phyloP scores from a whole-genome alignment of 345 rosid species.

The Eucalyptus leucophloia region DNA sequence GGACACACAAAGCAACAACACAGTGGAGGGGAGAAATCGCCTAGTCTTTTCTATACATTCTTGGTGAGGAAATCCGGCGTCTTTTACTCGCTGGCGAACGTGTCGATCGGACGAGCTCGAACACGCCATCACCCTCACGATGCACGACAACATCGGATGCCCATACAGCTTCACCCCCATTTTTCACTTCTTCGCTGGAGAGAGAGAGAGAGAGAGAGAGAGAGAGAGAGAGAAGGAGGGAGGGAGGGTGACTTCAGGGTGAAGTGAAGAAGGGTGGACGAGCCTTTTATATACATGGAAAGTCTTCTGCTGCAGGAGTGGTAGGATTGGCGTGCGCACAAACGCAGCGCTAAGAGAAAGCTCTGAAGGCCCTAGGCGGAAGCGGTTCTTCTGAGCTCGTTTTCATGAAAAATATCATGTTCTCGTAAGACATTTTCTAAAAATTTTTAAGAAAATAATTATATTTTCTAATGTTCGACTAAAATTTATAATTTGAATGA shows the following conservation, averaged over 20 bases:
- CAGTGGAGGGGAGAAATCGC: neutral
- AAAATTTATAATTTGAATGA: no score
- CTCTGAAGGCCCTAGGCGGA: no score
- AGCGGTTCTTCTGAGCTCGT: no score
- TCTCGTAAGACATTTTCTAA: no score
- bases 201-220: neutral
- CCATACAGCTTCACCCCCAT: constrained; percentile 64
- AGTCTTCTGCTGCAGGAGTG: neutral
- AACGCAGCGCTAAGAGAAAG: neutral
- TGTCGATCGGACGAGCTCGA: constrained; percentile 52
- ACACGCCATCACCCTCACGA: constrained; percentile 51
- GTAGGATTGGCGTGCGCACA: neutral
- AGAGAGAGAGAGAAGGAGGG: neutral
- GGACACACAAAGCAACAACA: neutral
- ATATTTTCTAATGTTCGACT: no score
- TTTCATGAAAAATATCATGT: no score
- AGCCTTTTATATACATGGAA: neutral
- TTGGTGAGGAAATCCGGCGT: constrained; percentile 47
- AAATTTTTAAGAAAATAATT: no score
- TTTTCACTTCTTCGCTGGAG: neutral
- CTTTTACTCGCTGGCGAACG: constrained; percentile 51
- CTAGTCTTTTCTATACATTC: constrained; percentile 20
- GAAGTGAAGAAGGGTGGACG: neutral
- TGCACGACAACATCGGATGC: constrained; percentile 50
- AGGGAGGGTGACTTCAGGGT: neutral